Base-by-base conservation (phyloP, 176 grass and related monocot species). In the Eremochloa ophiuroides region DNA sequence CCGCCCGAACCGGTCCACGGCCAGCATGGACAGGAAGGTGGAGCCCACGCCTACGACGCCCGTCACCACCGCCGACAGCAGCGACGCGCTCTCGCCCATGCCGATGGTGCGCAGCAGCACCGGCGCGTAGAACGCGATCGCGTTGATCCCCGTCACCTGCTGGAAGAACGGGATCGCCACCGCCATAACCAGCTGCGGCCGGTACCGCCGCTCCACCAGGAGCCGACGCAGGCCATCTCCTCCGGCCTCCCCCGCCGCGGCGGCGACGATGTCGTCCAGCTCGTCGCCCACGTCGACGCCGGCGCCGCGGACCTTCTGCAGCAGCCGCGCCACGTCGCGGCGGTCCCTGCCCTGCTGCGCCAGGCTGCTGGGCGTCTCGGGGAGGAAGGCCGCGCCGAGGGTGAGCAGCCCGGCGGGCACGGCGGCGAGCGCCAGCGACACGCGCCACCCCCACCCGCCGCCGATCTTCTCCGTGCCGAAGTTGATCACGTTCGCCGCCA, bases 111-210 rank as follows among this genome's bases (percentile, higher is more conserved):
- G 84, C 11, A 92, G 90, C 33, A 95, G 90, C 55, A 88, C 71
- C 34, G 93, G 93, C 38, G 93, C 82, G 80, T 95, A 95, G 82
- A 95, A 92, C 10, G 89, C 88, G 46, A 90, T 95, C 1, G 81
- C 73, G 39, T 89, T 89, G 61, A 95, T 89, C 51, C 89, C 93
- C 0, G 89, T 92, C 68, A 88, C 78, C 66, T 95, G 87, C 66
- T 92, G 87, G 47, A 91, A 95, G 81, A 95, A 95, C 0, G 89
- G 78, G 22, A 92, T 84, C 29, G 46, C 17, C 38, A 89, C 48
- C 2, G 87, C 82, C 84, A 95, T 87, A 0, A 80, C 66, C 3
- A 95, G 56, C 76, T 89, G 87, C 1, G 89, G 89, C 4, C 87
- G 27, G 71, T 91, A 91, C 39, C 60, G 62, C 1, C 78, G 64